Percentiles rank a stretch among this genome's conserved stretches.
These are phyloP conservation scores for Nidula niveotomentosa DNA, from an alignment of 1,284 basidiomycete species.

Conservation along the genomic window DNA sequence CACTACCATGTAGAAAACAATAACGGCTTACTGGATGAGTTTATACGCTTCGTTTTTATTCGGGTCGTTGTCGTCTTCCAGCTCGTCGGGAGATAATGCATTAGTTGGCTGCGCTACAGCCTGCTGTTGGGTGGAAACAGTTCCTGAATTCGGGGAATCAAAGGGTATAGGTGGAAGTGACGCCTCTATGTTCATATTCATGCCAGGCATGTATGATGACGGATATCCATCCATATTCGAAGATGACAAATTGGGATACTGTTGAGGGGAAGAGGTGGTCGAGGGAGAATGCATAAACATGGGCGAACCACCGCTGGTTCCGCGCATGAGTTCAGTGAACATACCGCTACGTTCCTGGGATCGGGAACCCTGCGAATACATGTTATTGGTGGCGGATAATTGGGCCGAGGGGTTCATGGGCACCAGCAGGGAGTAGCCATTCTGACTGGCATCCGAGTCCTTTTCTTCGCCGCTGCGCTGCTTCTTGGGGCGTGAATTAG, in stretches of 20 bases:
- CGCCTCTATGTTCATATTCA: slow-evolving; percentile 56
- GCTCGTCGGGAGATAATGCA: slow-evolving; percentile 26
- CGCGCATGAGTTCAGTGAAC: slow-evolving; percentile 64
- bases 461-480: slow-evolving; percentile 40
- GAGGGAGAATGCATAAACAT: slow-evolving; percentile 58
- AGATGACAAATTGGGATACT: slow-evolving; percentile 29
- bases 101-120: slow-evolving; percentile 12
- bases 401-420: slow-evolving; percentile 43
- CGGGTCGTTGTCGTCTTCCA: slow-evolving; percentile 60
- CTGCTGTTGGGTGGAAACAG: slow-evolving; percentile 13
- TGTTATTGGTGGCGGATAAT: slow-evolving; percentile 26
- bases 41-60: slow-evolving; percentile 79
- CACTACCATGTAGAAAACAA: background rate
- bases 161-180: slow-evolving; percentile 49
- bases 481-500: slow-evolving; percentile 47
- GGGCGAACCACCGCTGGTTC: slow-evolving; percentile 47
- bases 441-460: slow-evolving; percentile 39
- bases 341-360: slow-evolving; percentile 44
- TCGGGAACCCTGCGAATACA: slow-evolving; percentile 35
- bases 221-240: slow-evolving; percentile 43
- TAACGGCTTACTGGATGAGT: slow-evolving; percentile 64
- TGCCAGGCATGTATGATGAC: slow-evolving; percentile 54
- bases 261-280: slow-evolving; percentile 30
- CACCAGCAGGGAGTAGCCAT: slow-evolving; percentile 54
- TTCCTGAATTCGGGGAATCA: slow-evolving; percentile 22